A percentile compares a stretch with the other conserved stretches of the same genome.
These are phyloP conservation scores for Thamnidium elegans DNA, from an alignment of 192 early-diverging fungal species.

Conservation along the genomic window DNA sequence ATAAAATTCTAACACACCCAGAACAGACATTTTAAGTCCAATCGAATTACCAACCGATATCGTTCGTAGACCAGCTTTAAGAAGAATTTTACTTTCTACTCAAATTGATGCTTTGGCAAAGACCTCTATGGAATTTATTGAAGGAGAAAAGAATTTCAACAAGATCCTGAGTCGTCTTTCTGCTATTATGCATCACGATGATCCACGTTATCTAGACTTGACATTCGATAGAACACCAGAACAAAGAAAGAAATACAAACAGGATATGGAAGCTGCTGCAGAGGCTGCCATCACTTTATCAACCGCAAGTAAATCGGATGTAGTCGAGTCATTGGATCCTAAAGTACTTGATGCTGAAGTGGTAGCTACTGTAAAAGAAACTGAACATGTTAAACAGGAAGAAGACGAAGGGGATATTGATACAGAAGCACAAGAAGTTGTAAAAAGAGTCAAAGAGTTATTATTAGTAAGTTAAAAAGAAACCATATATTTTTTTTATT, in stretches of 20 bases:
- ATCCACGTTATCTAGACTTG: conserved; percentile 58
- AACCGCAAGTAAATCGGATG: conserved; percentile 22
- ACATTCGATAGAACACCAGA: conserved; percentile 42
- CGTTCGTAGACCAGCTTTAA: conserved; percentile 43
- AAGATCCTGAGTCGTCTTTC: conserved; percentile 55
- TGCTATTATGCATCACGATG: conserved; percentile 56
- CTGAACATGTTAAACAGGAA: background rate
- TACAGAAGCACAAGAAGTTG: conserved; percentile 22
- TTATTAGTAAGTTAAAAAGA: conserved; percentile 26
- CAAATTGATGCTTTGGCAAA: conserved; percentile 54
- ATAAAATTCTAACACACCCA: conserved; percentile 9
- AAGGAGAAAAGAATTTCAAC: conserved; percentile 58
- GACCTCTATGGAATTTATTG: conserved; percentile 60
- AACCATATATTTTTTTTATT: background rate
- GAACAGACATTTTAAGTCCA: conserved; percentile 48
- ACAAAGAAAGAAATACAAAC: conserved; percentile 19
- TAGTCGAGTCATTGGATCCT: conserved; percentile 23
- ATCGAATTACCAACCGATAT: conserved; percentile 55
- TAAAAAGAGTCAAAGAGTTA: conserved; percentile 29
- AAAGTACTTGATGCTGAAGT: conserved; percentile 20
- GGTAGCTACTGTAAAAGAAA: background rate
- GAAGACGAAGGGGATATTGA: background rate
- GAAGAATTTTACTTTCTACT: conserved; percentile 49
- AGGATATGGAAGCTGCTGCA: conserved; percentile 26
- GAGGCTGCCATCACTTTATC: conserved; percentile 17